Percentiles rank a stretch among this genome's conserved stretches.
phyloP scores from a whole-genome alignment of 1,284 basidiomycete genomes.

The Cutaneotrichosporon mucoides region DNA sequence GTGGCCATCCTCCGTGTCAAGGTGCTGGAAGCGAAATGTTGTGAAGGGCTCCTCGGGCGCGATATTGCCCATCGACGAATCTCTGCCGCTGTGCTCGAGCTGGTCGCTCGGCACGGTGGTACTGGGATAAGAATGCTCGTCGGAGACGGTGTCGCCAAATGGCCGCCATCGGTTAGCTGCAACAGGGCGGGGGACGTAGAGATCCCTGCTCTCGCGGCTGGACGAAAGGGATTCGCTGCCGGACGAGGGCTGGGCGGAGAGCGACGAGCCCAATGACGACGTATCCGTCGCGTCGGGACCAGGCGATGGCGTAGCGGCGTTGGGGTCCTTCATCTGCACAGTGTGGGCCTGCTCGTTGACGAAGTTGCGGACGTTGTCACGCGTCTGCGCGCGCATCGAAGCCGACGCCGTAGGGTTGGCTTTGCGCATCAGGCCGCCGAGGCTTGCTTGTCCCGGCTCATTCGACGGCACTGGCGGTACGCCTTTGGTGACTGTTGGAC shows the following conservation, averaged over 20 bases:
- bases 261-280: too few relatives aligned
- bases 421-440: background rate
- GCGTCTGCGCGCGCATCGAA: constrained; percentile 11
- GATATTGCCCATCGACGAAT: background rate
- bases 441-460: background rate
- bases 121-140: background rate
- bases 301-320: constrained; percentile 34
- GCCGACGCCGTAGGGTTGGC: background rate
- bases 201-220: too few relatives aligned
- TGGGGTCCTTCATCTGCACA: constrained; percentile 35
- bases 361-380: constrained; percentile 34
- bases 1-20: constrained; percentile 64
- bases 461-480: too few relatives aligned
- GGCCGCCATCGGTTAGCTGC: too few relatives aligned
- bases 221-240: too few relatives aligned
- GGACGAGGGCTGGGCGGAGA: too few relatives aligned
- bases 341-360: constrained; percentile 38
- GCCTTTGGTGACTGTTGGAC: background rate
- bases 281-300: constrained; percentile 3
- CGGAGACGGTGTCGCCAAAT: background rate
- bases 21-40: constrained; percentile 60
- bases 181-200: too few relatives aligned
- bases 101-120: background rate
- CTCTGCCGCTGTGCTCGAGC: background rate
- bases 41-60: background rate